Evolutionary conservation across 345 rosid genomes (phyloP), one percentile per base, ranked within the genome.

Genomic region (Microthlaspi erraticum): DNA sequence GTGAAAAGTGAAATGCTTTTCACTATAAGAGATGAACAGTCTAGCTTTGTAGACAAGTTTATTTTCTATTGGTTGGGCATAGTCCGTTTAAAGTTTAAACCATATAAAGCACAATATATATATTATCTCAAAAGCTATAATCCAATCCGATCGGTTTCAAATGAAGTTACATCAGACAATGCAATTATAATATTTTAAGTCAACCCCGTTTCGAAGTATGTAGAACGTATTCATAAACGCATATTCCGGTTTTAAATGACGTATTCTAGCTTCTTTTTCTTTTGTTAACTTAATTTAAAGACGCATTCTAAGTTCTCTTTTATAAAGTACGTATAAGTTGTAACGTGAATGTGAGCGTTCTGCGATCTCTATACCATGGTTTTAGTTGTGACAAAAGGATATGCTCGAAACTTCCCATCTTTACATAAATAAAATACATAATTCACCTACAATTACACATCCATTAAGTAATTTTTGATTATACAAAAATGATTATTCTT

Each of bases 1-100:
- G 26, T 52, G 31, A 10, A 64, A 74, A 74, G 62, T 34, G 54
- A 59, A 50, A 74, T 59, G 62, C 78, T 74, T 74, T 66, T 66
- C 55, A 51, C 62, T 66, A 26, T 26, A 74, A 74, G 33, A 58
- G 33, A 66, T 41, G 60, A 59, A 33, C 67, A 66, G 10, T 58
- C 29, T 44, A 64, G 18, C 32, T 48, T 46, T 70, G 8, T 16
- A 29, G 19, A n/a, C 19, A 33, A 26, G 8, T 55, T 66, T 72
- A 7, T 55, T 16, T 34, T 10, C 14, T 8, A 45, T 43, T 71
- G 62, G 56, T 36, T 50, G 53, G 57, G 72, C 53, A 58, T 41
- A 60, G 46, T 39, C 39, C 50, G n/a, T 51, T 66, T n/a, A 32
- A 32, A 5, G 8, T 5, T 32, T 37, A 53, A 29, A 29, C 61